Percentiles rank a stretch among this genome's conserved stretches.
phyloP scores from a whole-genome alignment of 2,329 filamentous ascomycete genomes.

The Trichoderma simmonsii region DNA sequence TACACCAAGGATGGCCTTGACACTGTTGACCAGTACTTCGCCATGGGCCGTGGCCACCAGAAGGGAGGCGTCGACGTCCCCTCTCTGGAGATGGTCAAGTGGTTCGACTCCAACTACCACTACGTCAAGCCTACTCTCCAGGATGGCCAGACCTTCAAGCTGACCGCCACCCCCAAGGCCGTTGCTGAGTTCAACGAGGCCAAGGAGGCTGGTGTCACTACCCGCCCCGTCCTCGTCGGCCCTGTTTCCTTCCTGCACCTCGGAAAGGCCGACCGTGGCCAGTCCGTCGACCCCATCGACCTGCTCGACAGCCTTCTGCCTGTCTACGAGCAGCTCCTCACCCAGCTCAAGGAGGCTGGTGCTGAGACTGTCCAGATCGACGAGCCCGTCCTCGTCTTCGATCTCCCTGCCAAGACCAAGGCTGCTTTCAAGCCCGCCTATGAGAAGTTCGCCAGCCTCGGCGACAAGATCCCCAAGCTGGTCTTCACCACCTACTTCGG shows the following conservation, averaged over 20 bases:
- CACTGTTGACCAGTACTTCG: slow-evolving; percentile 94
- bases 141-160: slow-evolving; percentile 94
- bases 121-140: slow-evolving; percentile 99
- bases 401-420: slow-evolving; percentile 87
- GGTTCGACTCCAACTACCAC: slow-evolving; percentile 99
- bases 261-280: slow-evolving; percentile 95
- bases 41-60: slow-evolving; percentile 98
- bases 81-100: slow-evolving; percentile 98
- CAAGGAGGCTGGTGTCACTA: slow-evolving; percentile 91
- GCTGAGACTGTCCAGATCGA: slow-evolving; percentile 97
- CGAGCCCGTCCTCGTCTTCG: slow-evolving; percentile 94
- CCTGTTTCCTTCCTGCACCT: slow-evolving; percentile 97
- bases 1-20: slow-evolving; percentile 89
- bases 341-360: slow-evolving; percentile 92
- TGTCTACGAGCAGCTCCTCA: slow-evolving; percentile 88
- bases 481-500: slow-evolving; percentile 97
- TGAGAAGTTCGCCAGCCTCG: slow-evolving; percentile 76
- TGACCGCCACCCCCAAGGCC: slow-evolving; percentile 84
- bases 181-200: slow-evolving; percentile 93
- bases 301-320: slow-evolving; percentile 91
- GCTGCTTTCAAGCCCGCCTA: slow-evolving; percentile 97
- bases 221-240: slow-evolving; percentile 90
- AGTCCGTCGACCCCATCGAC: slow-evolving; percentile 88
- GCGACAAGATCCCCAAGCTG: slow-evolving; percentile 79
- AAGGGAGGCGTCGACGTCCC: slow-evolving; percentile 92